Conservation (phyloP, 768 basidiomycete genomes). For the Boletus rex-veris region DNA sequence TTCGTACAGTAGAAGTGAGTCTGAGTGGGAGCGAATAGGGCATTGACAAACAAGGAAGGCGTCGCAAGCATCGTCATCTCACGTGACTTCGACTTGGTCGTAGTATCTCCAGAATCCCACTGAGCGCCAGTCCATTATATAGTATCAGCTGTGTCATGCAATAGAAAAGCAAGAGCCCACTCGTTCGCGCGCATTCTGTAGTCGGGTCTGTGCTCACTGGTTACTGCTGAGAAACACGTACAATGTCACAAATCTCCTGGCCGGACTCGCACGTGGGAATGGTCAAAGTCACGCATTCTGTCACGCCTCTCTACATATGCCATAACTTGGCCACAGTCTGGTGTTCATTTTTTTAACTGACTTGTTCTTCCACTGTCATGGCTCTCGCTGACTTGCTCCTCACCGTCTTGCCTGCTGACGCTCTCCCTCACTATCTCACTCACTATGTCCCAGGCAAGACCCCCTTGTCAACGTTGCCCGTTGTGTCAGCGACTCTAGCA, state of each 20-base stretch:
- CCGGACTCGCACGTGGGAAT: too few relatives aligned
- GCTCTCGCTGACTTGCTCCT: constrained; percentile 72
- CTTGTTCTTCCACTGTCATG: constrained; percentile 45
- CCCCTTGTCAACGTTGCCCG: constrained; percentile 57
- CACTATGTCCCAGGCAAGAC: constrained; percentile 55
- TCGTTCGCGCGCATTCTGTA: too few relatives aligned
- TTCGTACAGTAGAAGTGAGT: not conserved
- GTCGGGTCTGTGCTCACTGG: too few relatives aligned
- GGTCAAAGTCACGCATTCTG: constrained; percentile 14
- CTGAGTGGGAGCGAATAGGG: constrained; percentile 22
- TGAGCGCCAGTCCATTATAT: not conserved
- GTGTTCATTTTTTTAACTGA: constrained; percentile 13
- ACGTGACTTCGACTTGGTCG: constrained; percentile 25
- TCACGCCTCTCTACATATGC: constrained; percentile 27
- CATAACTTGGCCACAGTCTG: constrained; percentile 23
- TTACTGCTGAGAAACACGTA: too few relatives aligned
- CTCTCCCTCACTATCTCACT: constrained; percentile 32
- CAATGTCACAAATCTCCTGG: too few relatives aligned
- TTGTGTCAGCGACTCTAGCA: constrained; percentile 65
- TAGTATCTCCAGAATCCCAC: not conserved
- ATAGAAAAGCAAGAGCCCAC: too few relatives aligned
- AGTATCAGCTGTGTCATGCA: too few relatives aligned
- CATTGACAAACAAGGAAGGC: constrained; percentile 27
- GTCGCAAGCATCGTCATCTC: constrained; percentile 21
- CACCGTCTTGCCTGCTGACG: constrained; percentile 50